Base-by-base conservation (phyloP, 2,329 filamentous ascomycete species). In the Microdochium nivale region DNA sequence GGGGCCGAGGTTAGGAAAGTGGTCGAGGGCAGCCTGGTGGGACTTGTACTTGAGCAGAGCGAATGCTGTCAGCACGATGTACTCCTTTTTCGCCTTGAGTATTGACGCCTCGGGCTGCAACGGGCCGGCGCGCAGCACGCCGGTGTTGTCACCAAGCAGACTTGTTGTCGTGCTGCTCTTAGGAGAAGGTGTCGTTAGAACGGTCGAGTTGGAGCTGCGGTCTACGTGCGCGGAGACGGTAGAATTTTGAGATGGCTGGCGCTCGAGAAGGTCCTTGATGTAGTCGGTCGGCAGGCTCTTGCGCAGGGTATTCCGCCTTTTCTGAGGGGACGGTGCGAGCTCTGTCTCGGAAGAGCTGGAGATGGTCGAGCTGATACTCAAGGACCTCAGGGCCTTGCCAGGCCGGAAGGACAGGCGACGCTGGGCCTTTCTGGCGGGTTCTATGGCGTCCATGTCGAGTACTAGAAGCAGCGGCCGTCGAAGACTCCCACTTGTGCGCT, bases 41-140 rank as follows among this genome's bases (percentile, higher is more conserved):
- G 67, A 73, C 58, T 70, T 72, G 57, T 79, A 76, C 55, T 77
- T 77, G 58, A 79, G 61, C 44, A 81, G 60, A 49, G 73, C 74
- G 43, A 73, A 69, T 30, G 76, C 65, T 2, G 79, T 78, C 24
- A 80, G 63, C 25, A 80, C 77, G 11, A 81, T 60, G 54, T 78
- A 79, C 51, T 76, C 73, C 49, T 71, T 66, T 33, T 74, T 74
- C 1, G 72, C 65, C 53, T 77, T 79, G 54, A 77, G 65, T 2
- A 78, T 63, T 21, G 74, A 73, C 3, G 73, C 63, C 52, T 80
- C 76, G 1, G 72, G 64, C 59, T 79, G 78, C 33, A 81, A 65
- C 16, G 72, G 63, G 2, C 75, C 75, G 49, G 70, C 70, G 47
- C 72, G 72, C 40, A 76, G 55, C 19, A 77, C 54, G 16, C 52